Evolutionary conservation across 495 filamentous ascomycete genomes (phyloP), one percentile per base, ranked within the genome.

Genomic region (Penicillium nucicola): DNA sequence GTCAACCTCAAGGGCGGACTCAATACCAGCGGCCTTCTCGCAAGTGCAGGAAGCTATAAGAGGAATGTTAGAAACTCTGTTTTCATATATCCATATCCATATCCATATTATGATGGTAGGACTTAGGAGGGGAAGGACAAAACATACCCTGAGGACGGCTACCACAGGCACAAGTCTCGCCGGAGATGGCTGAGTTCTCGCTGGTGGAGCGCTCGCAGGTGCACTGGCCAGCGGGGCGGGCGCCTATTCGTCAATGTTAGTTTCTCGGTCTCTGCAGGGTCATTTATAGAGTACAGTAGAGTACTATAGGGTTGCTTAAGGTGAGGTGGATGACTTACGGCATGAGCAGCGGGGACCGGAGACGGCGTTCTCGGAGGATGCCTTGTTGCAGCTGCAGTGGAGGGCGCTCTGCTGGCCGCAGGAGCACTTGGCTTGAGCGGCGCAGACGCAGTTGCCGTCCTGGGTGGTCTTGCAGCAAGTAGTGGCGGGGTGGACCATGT

Each of bases 361-460:
- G 22, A 85, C 50, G 4, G 66, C 62, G 75, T 96, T 96, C 79
- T 97, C 92, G 4, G 77, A 67, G 3, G 77, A 54, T 7, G 90
- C 82, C 66, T 87, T 90, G 65, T 83, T 84, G 76, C 92, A 97
- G 47, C 74, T 84, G 78, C 92, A 97, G 64, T 89, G 77, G 48
- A 96, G 81, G 36, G 92, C 92, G 7, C 81, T 81, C 61, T 92
- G 80, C 74, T 92, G 80, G 57, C 92, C 92, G 64, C 92, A 97
- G 13, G 89, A 92, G 81, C 92, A 97, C 56, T 69, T 78, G 50
- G 83, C 83, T 58, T 86, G 77, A 18, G 77, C 71, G 18, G 83
- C 83, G 53, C 84, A 87, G 64, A 80, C 74, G 58, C 83, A 86
- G 48, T 55, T 58, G 41, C 69, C 74, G 47, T 66, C 70, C 45